A percentile compares a stretch with the other conserved stretches of the same genome.
phyloP scores from a whole-genome alignment of 805 yeast genomes.

The Suhomyces vadensis region DNA sequence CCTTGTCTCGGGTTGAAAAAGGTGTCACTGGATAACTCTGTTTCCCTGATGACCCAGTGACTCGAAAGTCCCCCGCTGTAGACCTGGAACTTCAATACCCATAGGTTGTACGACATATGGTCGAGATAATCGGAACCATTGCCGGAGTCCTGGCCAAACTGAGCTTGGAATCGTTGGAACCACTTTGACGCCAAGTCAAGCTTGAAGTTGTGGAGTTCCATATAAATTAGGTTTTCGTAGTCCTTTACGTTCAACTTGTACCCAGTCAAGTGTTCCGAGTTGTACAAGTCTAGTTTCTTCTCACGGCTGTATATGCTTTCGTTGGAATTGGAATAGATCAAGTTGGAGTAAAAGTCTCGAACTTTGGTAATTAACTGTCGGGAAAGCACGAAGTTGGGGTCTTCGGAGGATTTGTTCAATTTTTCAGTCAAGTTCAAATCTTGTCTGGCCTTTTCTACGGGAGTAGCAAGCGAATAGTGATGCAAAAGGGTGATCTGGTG shows the following conservation, averaged over 20 bases:
- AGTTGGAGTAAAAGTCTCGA: slow-evolving; percentile 26
- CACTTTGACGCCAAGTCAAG: slow-evolving; percentile 42
- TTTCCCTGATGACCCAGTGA: slow-evolving; percentile 29
- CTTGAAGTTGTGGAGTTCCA: slow-evolving; percentile 38
- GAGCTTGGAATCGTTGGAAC: slow-evolving; percentile 35
- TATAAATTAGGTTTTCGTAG: slow-evolving; percentile 38
- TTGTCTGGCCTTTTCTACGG: slow-evolving; percentile 6
- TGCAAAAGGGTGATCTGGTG: slow-evolving; percentile 19
- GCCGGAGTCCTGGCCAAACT: too few species aligned
- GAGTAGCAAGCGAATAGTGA: slow-evolving; percentile 11
- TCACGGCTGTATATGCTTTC: slow-evolving; percentile 21
- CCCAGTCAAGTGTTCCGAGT: slow-evolving; percentile 13
- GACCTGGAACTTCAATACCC: slow-evolving; percentile 36
- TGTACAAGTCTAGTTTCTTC: slow-evolving; percentile 19
- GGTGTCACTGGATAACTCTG: slow-evolving; percentile 17
- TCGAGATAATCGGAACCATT: slow-evolving; percentile 10
- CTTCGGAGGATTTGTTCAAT: slow-evolving; percentile 5
- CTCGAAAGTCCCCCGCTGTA: slow-evolving; percentile 34
- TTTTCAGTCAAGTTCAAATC: slow-evolving; percentile 8
- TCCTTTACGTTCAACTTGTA: slow-evolving; percentile 25
- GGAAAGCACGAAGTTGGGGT: slow-evolving; percentile 12
- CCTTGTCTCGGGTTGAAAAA: slow-evolving; percentile 22
- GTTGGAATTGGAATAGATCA: slow-evolving; percentile 19
- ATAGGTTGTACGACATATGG: slow-evolving; percentile 32
- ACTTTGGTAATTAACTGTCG: slow-evolving; percentile 19